Evolutionary conservation across 306 rosid genomes (phyloP), one percentile per base, ranked within the genome.

Genomic region (Dryas octopetala): DNA sequence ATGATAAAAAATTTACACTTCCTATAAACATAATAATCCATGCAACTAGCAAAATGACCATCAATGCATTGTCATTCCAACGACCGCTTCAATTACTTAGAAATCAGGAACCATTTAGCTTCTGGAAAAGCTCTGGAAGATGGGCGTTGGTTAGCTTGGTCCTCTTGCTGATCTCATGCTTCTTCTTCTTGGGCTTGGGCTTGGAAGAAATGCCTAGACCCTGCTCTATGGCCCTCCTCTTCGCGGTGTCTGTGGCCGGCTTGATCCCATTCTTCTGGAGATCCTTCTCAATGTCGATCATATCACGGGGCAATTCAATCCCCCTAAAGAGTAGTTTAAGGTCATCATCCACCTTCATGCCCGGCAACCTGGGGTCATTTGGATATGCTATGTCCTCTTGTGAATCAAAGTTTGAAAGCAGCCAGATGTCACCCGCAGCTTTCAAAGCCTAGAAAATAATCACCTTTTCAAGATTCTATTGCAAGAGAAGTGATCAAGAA

Each of bases 361-460:
- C 84, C 53, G 46, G 76, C 76, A 90, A 89, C 80, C 87, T 82
- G 7, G 97, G 99, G 51, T 96, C 98, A 61, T 96, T 96, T 46
- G 99, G 99, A 80, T 92, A 92, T 19, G 98, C 96, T 49, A 90
- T 90, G 80, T 96, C 98, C 88, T 90, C 99, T 78, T 92, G 99
- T 68, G 99, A 92, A 82, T 96, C 99, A 15, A 90, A 90, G 93
- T 96, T 92, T 28, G 99, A 90, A 50, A 90, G 91, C 51, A 96
- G 89, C 99, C 98, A 96, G 70, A 96, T 87, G 80, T 89, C 93
- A 76, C 98, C 90, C 8, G 91, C 84, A 69, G 85, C 92, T 85
- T 92, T 92, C 80, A 92, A 81, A 82, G 78, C 88, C 97, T 96
- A 61, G 4, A 74, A 78, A 78, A 78, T 1, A 64, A 63, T 83